phyloP scores from a whole-genome alignment of 352 stramenopile genomes.

The Globisporangium lucens region DNA sequence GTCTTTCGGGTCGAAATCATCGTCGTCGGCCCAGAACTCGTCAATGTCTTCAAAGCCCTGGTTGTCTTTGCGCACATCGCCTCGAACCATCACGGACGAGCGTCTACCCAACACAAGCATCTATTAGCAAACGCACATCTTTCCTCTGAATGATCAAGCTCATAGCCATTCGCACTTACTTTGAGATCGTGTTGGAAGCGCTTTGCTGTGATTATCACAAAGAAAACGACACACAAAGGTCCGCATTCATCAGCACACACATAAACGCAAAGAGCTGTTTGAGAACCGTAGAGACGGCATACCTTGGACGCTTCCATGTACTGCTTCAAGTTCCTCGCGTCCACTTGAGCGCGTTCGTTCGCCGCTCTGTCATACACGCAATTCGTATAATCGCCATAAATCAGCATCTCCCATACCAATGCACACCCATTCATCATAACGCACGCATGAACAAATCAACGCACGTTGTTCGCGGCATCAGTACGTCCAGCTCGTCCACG shows the following conservation, averaged over 20 bases:
- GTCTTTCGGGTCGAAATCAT: conserved; percentile 20
- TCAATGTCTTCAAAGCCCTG: conserved; percentile 86
- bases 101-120: conserved; percentile 26
- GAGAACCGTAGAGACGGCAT: not conserved
- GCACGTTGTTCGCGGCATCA: conserved; percentile 77
- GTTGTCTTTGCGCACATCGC: conserved; percentile 68
- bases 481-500: conserved; percentile 55
- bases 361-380: conserved; percentile 26
- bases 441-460: not conserved
- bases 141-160: conserved; percentile 10
- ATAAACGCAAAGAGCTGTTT: not conserved
- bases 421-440: not conserved
- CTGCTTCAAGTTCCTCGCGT: conserved; percentile 48
- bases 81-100: conserved; percentile 52
- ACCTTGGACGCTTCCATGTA: conserved; percentile 58
- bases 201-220: conserved; percentile 4
- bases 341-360: conserved; percentile 41
- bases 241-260: not conserved
- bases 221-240: not conserved
- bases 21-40: conserved; percentile 81
- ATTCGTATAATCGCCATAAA: not conserved
- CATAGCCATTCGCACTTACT: conserved; percentile 18
- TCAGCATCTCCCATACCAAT: not conserved
- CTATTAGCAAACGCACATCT: not conserved
- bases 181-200: conserved; percentile 13